These are phyloP conservation scores for Plasmodium gonderi DNA, from an alignment of 169 alveolate species.

Conservation along the genomic window DNA sequence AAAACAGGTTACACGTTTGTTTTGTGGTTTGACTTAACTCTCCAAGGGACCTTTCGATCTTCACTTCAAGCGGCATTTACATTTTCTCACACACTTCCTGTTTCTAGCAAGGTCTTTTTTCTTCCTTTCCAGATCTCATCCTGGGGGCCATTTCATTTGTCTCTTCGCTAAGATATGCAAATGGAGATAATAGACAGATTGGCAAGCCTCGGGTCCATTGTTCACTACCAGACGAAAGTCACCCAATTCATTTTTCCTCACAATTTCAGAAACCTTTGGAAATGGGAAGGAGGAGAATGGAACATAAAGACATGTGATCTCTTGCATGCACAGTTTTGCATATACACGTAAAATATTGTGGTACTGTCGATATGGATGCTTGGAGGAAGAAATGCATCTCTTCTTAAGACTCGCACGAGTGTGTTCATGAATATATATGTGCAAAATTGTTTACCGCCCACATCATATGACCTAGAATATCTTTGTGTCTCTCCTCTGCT, in stretches of 20 bases:
- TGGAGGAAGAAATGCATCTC: no score
- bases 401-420: no score
- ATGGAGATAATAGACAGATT: conserved; percentile 93
- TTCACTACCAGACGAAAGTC: conserved; percentile 94
- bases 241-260: conserved; percentile 85
- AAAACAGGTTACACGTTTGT: no score
- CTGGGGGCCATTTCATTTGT: conserved; percentile 90
- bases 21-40: no score
- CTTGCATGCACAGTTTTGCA: no score
- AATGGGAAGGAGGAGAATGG: no score
- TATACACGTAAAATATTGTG: no score
- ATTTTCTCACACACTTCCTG: neutral
- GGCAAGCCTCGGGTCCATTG: conserved; percentile 92
- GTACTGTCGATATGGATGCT: no score
- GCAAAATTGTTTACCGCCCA: conserved; percentile 77
- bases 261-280: conserved; percentile 87
- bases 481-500: conserved; percentile 89
- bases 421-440: neutral
- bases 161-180: conserved; percentile 90
- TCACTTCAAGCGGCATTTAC: neutral
- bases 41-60: no score
- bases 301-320: no score
- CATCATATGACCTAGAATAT: conserved; percentile 92
- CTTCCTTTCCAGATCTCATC: conserved; percentile 72
- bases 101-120: neutral